phyloP scores from a whole-genome alignment of 164 flowering plant species.

The Litsea cubeba region DNA sequence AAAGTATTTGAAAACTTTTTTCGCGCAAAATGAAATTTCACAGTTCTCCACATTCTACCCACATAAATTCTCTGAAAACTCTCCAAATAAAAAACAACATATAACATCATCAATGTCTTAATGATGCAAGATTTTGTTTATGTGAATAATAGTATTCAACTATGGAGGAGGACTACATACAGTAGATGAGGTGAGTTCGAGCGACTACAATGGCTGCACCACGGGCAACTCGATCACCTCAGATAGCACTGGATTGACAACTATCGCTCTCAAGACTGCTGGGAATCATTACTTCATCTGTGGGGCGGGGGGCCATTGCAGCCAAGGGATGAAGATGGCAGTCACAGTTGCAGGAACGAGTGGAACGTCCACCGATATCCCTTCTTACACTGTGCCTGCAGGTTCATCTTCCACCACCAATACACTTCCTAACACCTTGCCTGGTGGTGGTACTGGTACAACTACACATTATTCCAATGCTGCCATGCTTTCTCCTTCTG shows the following conservation, averaged over 20 bases:
- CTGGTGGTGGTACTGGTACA: neutral
- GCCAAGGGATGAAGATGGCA: constrained; percentile 47
- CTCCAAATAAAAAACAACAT: no score
- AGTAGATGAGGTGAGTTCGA: constrained; percentile 39
- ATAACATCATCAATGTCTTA: no score
- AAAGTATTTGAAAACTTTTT: no score
- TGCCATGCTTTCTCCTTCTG: constrained; percentile 10
- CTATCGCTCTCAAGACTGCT: constrained; percentile 33
- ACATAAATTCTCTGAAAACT: no score
- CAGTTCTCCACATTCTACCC: no score
- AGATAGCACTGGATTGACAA: constrained; percentile 36
- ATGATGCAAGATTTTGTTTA: no score
- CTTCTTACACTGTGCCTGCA: constrained; percentile 3
- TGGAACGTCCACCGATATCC: neutral
- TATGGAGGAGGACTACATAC: constrained; percentile 34
- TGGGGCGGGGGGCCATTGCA: constrained; percentile 36
- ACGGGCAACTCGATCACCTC: constrained; percentile 24
- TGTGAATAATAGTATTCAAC: constrained; percentile 30
- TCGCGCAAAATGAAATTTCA: no score
- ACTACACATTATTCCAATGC: constrained; percentile 10
- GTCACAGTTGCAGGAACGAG: constrained; percentile 23
- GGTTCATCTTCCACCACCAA: constrained; percentile 2
- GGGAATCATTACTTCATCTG: constrained; percentile 54
- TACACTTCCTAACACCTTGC: neutral
- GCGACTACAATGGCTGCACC: constrained; percentile 38